Conservation (phyloP, 768 basidiomycete species). For the Calocera viscosa region DNA sequence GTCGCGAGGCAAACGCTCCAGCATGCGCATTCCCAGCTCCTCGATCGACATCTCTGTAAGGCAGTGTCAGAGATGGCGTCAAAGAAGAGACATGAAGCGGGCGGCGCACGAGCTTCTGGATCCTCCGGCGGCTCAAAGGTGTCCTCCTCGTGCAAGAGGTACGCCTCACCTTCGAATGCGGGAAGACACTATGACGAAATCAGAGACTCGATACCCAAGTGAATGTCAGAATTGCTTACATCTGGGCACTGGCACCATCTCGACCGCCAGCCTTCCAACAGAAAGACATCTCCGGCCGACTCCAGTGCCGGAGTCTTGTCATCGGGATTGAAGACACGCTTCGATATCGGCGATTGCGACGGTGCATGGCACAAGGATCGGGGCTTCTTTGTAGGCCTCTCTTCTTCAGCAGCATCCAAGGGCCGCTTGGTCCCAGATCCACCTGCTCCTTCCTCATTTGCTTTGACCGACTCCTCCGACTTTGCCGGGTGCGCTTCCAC, state of each 20-base stretch:
- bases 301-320: neutral
- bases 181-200: slow-evolving; percentile 41
- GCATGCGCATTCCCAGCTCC: slow-evolving; percentile 69
- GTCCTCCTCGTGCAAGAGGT: slow-evolving; percentile 63
- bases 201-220: neutral
- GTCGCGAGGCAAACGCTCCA: slow-evolving; percentile 61
- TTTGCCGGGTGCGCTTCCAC: neutral
- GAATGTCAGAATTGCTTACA: slow-evolving; percentile 30
- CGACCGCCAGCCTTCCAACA: slow-evolving; percentile 57
- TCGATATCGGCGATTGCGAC: slow-evolving; percentile 11
- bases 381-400: slow-evolving; percentile 33
- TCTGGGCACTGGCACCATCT: slow-evolving; percentile 66
- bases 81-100: neutral
- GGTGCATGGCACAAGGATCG: slow-evolving; percentile 26
- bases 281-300: slow-evolving; percentile 54
- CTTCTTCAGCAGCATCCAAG: slow-evolving; percentile 21
- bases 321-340: neutral
- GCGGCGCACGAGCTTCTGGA: slow-evolving; percentile 58
- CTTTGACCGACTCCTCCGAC: neutral
- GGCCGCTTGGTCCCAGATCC: neutral
- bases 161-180: slow-evolving; percentile 42
- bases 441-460: neutral
- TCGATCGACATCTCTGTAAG: slow-evolving; percentile 58
- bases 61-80: too few species aligned
- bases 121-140: slow-evolving; percentile 78